A percentile compares a stretch with the other conserved stretches of the same genome.
phyloP scores from a whole-genome alignment of 306 rosid species.

The Castanopsis chinensis region DNA sequence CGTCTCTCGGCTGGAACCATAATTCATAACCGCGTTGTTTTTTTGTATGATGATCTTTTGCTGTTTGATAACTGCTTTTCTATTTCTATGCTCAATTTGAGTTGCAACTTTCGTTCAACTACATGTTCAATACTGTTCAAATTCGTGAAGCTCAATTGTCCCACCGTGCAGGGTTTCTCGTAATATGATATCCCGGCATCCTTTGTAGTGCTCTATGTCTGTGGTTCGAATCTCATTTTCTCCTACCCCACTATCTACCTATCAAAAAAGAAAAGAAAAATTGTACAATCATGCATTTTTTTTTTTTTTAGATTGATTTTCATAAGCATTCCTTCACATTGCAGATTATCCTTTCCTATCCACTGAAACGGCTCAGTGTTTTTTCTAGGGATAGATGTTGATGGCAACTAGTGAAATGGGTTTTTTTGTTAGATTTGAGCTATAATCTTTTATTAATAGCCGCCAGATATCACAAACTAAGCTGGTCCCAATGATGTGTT shows the following conservation, averaged over 20 bases:
- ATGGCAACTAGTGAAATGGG: background rate
- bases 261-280: too few species aligned
- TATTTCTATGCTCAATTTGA: background rate
- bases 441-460: background rate
- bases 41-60: background rate
- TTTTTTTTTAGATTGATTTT: background rate
- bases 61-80: background rate
- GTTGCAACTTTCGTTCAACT: background rate
- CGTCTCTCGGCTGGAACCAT: too few species aligned
- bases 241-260: too few species aligned
- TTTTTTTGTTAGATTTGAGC: background rate
- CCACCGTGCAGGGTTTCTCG: background rate
- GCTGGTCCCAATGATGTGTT: background rate
- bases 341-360: background rate
- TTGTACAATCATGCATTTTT: too few species aligned
- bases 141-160: slow-evolving; percentile 3
- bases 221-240: too few species aligned
- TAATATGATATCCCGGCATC: too few species aligned
- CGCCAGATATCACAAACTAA: background rate
- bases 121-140: background rate
- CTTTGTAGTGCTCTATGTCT: too few species aligned
- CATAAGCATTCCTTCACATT: background rate
- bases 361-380: background rate
- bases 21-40: too few species aligned
- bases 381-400: background rate